Percentiles rank a stretch among this genome's conserved stretches.
These are phyloP conservation scores for Aurantiochytrium sp. DNA, from an alignment of 108 stramenopile genomes.

Conservation along the genomic window DNA sequence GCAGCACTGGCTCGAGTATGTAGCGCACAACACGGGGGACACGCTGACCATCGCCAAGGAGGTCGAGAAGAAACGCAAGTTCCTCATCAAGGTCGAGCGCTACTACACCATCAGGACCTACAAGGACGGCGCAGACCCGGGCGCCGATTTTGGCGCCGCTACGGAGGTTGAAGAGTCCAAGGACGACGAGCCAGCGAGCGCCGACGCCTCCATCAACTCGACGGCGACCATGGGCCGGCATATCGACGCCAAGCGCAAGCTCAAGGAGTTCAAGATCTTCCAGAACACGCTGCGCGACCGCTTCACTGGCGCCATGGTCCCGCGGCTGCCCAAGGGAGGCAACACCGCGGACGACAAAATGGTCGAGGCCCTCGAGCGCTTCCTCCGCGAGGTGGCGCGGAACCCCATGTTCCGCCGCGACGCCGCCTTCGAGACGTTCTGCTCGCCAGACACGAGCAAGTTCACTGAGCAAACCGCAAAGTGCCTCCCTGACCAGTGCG, in stretches of 20 bases:
- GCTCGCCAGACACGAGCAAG: not conserved
- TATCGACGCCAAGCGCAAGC: not conserved
- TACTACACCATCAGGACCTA: not conserved
- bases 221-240: not conserved
- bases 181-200: too few species aligned
- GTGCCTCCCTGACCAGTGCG: not conserved
- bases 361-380: not conserved
- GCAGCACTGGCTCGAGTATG: conserved; percentile 3
- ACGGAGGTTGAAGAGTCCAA: too few species aligned
- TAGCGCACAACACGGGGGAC: not conserved
- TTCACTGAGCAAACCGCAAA: not conserved
- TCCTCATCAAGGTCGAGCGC: not conserved
- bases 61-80: conserved; percentile 19
- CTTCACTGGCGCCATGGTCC: conserved; percentile 9
- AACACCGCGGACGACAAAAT: not conserved
- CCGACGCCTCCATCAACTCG: not conserved
- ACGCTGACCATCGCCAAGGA: not conserved
- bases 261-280: not conserved
- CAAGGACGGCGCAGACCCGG: not conserved
- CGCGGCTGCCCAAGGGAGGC: not conserved
- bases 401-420: not conserved
- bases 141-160: too few species aligned
- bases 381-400: conserved; percentile 18
- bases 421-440: not conserved
- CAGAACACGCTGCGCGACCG: not conserved